Evolutionary conservation across 2,329 filamentous ascomycete species (phyloP), one percentile per base, ranked within the genome.

Genomic region (Aspergillus fijiensis): DNA sequence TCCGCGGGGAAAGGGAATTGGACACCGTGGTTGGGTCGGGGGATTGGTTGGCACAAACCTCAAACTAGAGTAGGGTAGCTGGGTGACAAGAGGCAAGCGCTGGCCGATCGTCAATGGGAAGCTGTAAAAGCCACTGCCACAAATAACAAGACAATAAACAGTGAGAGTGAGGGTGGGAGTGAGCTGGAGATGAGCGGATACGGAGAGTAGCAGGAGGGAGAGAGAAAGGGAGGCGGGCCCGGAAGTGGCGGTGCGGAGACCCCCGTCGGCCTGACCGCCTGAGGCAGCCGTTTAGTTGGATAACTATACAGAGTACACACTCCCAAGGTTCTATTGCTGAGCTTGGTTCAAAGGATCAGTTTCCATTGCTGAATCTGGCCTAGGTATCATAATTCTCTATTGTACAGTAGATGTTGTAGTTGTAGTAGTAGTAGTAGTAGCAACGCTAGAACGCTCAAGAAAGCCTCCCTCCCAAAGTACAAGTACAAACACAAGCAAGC

Each of bases 1-100:
- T 53, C 53, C 53, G 53, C 53, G 53, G 53, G 53, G 53, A 55
- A 55, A 55, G 53, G 53, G 53, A 55, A 42, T 48, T 49, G 53
- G 25, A 45, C 42, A 47, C 45, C 33, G 25, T 33, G 42, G 52
- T 21, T 21, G 5, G 25, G 25, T 31, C n/a, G 23, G 4, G 21
- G 14, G 25, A 4, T 21, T 19, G 51, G 9, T 21, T 19, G 51
- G 51, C 4, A 29, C 23, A 11, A 16, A 35, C 33, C 11, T 12
- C 33, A 16, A 35, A 12, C 16, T 16, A 12, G 11, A 1, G 33
- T 35, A 2, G 33, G 11, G 5, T 12, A 14, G 12, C 12, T 35
- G 14, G 10, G 7, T 29, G 27, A 29, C 27, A 35, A 4, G 33
- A 12, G 4, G 33, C 11, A 35, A 35, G 14, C 14, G 5, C 12